A percentile compares a stretch with the other conserved stretches of the same genome.
These are phyloP conservation scores for Boletus edulis DNA, from an alignment of 768 basidiomycete genomes.

Conservation along the genomic window DNA sequence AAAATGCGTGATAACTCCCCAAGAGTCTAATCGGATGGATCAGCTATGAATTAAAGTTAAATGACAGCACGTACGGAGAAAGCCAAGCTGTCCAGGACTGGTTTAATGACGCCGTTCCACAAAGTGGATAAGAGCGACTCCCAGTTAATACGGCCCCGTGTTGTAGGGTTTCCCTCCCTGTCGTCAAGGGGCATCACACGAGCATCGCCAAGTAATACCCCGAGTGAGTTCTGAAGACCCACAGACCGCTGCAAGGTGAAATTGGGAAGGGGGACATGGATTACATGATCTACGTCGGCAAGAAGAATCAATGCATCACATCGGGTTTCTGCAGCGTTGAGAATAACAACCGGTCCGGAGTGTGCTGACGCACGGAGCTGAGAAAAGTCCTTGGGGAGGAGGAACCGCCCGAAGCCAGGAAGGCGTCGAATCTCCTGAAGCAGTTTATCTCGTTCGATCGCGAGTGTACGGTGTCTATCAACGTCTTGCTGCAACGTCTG, in stretches of 20 bases:
- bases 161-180: no score
- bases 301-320: constrained; percentile 30
- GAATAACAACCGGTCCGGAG: neutral
- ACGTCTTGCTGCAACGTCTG: neutral
- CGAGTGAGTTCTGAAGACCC: neutral
- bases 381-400: neutral
- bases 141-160: no score
- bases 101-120: constrained; percentile 4
- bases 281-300: neutral
- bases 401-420: constrained; percentile 4
- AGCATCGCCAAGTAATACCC: no score
- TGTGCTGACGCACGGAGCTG: neutral
- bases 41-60: no score
- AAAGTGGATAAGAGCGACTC: no score
- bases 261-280: constrained; percentile 3
- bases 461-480: neutral
- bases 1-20: neutral
- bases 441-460: constrained; percentile 1
- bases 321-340: constrained; percentile 5
- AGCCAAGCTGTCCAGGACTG: neutral
- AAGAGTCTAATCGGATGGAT: neutral
- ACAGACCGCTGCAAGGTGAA: neutral
- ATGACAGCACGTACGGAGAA: neutral
- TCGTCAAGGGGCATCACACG: neutral
- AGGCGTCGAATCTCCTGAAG: neutral